Base-by-base conservation (phyloP, 2,329 filamentous ascomycete genomes). In the Verticillium dahliae region DNA sequence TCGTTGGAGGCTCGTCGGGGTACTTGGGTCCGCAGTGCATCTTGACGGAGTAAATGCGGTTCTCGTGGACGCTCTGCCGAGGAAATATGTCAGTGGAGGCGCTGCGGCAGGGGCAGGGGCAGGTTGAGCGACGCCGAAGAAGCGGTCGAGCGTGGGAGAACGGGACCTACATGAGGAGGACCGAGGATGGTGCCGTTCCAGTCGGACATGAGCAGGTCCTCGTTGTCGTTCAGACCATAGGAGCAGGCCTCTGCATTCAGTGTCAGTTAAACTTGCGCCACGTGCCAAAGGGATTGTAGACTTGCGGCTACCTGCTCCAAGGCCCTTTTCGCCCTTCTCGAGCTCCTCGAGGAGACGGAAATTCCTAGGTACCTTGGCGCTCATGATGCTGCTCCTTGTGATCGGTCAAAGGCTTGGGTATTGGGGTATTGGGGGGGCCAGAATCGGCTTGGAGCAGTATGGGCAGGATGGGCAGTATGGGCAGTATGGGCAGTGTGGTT, bases 121-220 rank as follows among this genome's bases (percentile, higher is more conserved):
- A 54, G 14, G 37, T 33, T 41, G 27, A 27, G 41, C 7, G 14
- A 54, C 13, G 35, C 27, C 39, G 9, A 18, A 31, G 18, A 11
- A n/a, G 18, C 45, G 18, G 45, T 11, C 18, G 9, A 15, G 15
- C 56, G 55, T 11, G 57, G 34, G 11, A 57, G 27, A 39, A 60
- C 45, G 41, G 38, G 80, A 52, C 90, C 72, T 82, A 97, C 95
- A 76, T 98, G 93, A 74, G 95, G 94, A 68, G 95, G 95, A 1
- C 95, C 95, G 58, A 97, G 87, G 67, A 99, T 98, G 15, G 95
- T 99, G 71, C 94, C 95, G 72, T 96, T 97, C 95, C 95, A 99
- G 81, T 97, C 92, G 66, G 90, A 94, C 93, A 99, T 97, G 76
- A 95, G 86, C 66, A 97, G 85, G 72, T 99, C 95, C 73, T 97